Evolutionary conservation across 2,329 filamentous ascomycete genomes (phyloP), one percentile per base, ranked within the genome.

Genomic region (Venturia effusa): DNA sequence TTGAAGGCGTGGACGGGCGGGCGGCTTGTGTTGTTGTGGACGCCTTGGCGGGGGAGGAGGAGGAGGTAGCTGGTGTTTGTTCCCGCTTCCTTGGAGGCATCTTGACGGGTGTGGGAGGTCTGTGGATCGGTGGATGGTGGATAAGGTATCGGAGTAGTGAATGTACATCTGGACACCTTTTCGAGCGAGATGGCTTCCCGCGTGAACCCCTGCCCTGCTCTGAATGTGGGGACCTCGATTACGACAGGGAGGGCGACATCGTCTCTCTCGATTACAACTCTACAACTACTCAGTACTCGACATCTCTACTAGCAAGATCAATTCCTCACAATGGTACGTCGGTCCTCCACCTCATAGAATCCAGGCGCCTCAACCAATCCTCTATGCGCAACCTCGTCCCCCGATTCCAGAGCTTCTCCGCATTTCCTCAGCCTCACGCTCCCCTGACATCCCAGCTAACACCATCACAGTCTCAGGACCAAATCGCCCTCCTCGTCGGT

Each of bases 401-500:
- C 41, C 41, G 59, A 10, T 40, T 61, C 41, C 15, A 41, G 3
- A 41, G 59, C 41, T 41, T 41, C 37, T 61, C 59, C 37, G 37
- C 37, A 61, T 19, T 37, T 59, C n/a, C 57, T 55, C 30, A 62
- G 37, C 60, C 48, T 43, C 48, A 65, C 41, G 61, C 51, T 57
- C 27, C 30, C 27, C 15, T 51, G 40, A 66, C 54, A 61, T 22
- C 24, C 27, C 19, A 57, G 30, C 51, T 57, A 34, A 57, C 51
- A n/a, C 8, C 51, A 57, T 5, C 64, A 55, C 67, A 74, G 72
- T 68, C 73, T 67, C 76, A 82, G 67, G 77, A 81, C 69, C 82
- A 78, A 71, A 86, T 90, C 72, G 91, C 93, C 67, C 90, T 88
- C 75, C 74, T 89, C 71, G 86, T 97, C 71, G 90, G 89, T 66